Conservation (phyloP, 2,329 filamentous ascomycete species). For the Amauroascus niger region DNA sequence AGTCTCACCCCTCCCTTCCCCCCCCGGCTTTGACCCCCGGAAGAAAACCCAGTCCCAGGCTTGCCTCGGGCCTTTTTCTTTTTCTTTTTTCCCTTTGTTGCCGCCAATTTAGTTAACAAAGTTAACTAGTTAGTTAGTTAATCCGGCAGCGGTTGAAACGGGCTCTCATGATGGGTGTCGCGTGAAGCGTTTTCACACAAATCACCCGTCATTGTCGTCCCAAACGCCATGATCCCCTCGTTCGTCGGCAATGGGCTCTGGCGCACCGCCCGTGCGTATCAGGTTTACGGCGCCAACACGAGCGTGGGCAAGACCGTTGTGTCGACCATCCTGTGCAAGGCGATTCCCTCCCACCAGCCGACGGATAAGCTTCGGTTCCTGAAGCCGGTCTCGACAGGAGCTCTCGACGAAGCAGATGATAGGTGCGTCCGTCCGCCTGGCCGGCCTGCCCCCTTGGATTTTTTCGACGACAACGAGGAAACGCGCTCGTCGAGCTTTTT, state of each 20-base stretch:
- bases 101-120: neutral
- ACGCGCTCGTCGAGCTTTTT: neutral
- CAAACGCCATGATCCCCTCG: conserved; percentile 13
- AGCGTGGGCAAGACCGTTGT: conserved; percentile 78
- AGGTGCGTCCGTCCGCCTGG: conserved; percentile 38
- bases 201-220: neutral
- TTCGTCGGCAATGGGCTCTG: conserved; percentile 51
- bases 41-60: no score
- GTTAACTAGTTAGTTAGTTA: neutral
- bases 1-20: no score
- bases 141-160: no score
- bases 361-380: conserved; percentile 48
- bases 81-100: no score
- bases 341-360: conserved; percentile 43
- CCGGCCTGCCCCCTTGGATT: no score
- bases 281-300: conserved; percentile 76
- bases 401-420: conserved; percentile 59
- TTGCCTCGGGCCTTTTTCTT: no score
- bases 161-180: neutral
- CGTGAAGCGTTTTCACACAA: neutral
- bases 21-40: no score
- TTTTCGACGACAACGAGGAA: no score
- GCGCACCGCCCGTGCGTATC: conserved; percentile 58
- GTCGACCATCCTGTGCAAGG: conserved; percentile 60
- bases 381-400: conserved; percentile 74